Conservation (phyloP, 2,329 filamentous ascomycete genomes). For the Xylogone sp. region DNA sequence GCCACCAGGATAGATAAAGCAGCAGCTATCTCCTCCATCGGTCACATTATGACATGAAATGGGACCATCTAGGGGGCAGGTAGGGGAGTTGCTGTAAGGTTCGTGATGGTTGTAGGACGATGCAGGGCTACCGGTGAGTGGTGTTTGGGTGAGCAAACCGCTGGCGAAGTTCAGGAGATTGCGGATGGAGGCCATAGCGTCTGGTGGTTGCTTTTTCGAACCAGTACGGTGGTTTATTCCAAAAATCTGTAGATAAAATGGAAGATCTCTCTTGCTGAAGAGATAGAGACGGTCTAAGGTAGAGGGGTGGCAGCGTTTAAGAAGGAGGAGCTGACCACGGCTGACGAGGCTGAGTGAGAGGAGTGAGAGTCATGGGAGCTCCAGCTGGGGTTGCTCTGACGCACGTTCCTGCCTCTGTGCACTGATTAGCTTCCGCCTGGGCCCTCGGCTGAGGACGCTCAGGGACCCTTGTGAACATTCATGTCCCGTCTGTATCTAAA, state of each 20-base stretch:
- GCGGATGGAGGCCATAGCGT: conserved; percentile 12
- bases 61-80: conserved; percentile 22
- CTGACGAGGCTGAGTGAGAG: background rate
- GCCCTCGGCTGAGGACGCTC: background rate
- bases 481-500: too few relatives aligned
- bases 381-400: background rate
- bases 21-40: conserved; percentile 58
- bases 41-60: conserved; percentile 62
- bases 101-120: background rate
- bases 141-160: conserved; percentile 19
- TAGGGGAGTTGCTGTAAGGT: conserved; percentile 17
- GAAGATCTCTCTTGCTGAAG: background rate
- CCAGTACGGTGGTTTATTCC: background rate
- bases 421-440: background rate
- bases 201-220: background rate
- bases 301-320: background rate
- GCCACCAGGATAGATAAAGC: conserved; percentile 68
- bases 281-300: background rate
- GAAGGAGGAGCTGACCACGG: background rate
- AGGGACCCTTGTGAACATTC: too few relatives aligned
- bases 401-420: background rate
- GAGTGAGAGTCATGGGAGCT: background rate
- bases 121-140: conserved; percentile 6
- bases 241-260: background rate
- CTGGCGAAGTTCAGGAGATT: conserved; percentile 19